Conservation (phyloP, 805 yeast genomes). For the Sugiyamaella chiloensis region DNA sequence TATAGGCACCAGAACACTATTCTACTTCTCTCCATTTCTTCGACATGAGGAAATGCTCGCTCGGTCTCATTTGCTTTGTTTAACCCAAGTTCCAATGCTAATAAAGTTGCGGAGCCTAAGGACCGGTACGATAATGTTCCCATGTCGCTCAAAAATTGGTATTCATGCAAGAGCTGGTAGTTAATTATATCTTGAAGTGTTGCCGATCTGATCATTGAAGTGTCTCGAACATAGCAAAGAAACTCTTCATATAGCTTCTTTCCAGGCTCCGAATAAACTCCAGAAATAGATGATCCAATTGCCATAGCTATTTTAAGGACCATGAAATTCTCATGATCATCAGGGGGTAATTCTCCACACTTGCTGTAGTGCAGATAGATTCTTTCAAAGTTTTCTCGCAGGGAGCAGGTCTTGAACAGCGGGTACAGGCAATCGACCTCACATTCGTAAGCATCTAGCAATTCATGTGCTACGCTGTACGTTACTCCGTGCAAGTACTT, state of each 20-base stretch:
- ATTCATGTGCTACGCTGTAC: conserved; percentile 13
- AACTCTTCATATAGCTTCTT: conserved; percentile 21
- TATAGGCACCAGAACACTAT: conserved; percentile 28
- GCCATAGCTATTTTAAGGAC: conserved; percentile 20
- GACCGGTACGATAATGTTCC: conserved; percentile 26
- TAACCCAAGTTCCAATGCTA: conserved; percentile 26
- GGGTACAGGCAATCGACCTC: conserved; percentile 29
- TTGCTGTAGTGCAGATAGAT: conserved; percentile 7
- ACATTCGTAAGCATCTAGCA: conserved; percentile 22
- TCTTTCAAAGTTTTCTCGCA: conserved; percentile 20
- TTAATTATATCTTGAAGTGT: conserved; percentile 18
- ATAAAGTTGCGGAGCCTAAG: conserved; percentile 21
- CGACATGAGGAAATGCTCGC: conserved; percentile 12
- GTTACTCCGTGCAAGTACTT: conserved; percentile 12
- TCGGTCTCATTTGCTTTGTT: conserved; percentile 21
- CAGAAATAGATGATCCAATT: conserved; percentile 22
- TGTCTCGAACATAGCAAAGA: conserved; percentile 15
- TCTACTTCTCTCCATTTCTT: conserved; percentile 20
- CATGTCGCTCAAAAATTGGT: conserved; percentile 26
- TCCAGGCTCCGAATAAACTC: conserved; percentile 16
- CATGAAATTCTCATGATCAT: conserved; percentile 12
- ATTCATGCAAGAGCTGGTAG: conserved; percentile 24
- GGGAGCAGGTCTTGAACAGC: conserved; percentile 23
- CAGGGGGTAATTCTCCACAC: conserved; percentile 2
- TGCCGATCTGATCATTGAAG: conserved; percentile 18